These are phyloP conservation scores for Neurospora sp. DNA, from an alignment of 495 filamentous ascomycete genomes.

Conservation along the genomic window DNA sequence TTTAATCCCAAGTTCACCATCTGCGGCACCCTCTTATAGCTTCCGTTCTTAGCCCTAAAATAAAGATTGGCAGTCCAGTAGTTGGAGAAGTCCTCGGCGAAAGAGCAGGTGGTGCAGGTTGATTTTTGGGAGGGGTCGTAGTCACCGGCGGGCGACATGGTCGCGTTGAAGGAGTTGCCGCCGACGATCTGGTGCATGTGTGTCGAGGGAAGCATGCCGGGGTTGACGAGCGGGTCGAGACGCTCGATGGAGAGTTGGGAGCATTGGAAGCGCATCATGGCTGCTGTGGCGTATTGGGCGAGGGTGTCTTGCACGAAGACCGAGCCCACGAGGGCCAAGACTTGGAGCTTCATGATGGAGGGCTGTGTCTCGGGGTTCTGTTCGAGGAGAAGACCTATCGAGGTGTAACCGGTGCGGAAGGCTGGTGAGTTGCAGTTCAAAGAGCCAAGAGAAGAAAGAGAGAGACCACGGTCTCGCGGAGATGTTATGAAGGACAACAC, in stretches of 20 bases:
- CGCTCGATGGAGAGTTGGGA: conserved; percentile 34
- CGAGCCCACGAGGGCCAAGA: too few relatives aligned
- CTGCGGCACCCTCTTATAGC: conserved; percentile 38
- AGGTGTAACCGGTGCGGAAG: too few relatives aligned
- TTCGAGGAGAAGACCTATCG: too few relatives aligned
- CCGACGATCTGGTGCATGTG: conserved; percentile 37
- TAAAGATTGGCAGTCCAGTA: conserved; percentile 39
- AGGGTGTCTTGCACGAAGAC: too few relatives aligned
- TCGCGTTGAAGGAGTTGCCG: conserved; percentile 33
- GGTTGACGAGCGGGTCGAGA: conserved; percentile 34
- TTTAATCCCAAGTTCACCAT: conserved; percentile 34
- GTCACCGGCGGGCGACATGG: conserved; percentile 25
- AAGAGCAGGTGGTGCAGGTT: conserved; percentile 32
- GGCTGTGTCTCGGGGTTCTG: too few relatives aligned
- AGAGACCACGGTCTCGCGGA: neutral
- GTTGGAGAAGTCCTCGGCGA: conserved; percentile 33
- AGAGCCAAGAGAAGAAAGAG: neutral
- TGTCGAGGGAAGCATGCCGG: conserved; percentile 25
- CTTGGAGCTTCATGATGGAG: too few relatives aligned
- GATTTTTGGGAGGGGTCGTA: conserved; percentile 27
- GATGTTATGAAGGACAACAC: neutral
- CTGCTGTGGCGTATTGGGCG: conserved; percentile 21
- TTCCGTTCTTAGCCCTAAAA: conserved; percentile 36
- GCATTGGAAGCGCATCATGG: conserved; percentile 40
- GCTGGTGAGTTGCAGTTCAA: neutral